Base-by-base conservation (phyloP, 441 rosid genomes). In the Hypseocharis bilobata region DNA sequence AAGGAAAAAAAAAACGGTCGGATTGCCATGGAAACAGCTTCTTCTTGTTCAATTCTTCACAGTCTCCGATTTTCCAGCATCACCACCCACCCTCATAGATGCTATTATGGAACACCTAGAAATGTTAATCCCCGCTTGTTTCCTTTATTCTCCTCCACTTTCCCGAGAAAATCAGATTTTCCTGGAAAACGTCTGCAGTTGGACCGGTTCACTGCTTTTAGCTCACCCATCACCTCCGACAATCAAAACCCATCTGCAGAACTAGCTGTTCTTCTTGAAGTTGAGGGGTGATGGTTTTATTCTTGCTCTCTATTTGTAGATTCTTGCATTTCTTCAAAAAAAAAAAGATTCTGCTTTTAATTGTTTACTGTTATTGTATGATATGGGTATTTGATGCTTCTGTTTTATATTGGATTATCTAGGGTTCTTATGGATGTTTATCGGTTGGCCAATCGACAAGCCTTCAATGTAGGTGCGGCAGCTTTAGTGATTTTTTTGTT, bases 381-480 rank as follows among this genome's bases (percentile, higher is more conserved):
- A 19, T 20, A 17, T 2, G n/a, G n/a, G 4, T 19, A 19, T 17
- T 30, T 30, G 16, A 60, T 60, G 7, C 20, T 29, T 14, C 23
- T 49, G 55, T 8, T 19, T 47, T 30, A 23, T 32, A 1, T 11
- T 56, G 25, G 61, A 11, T 52, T 36, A 62, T 32, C 14, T 25
- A 92, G 98, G 81, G 91, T 92, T 60, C 83, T 89, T 55, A 78
- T 92, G 76, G 96, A 92, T 84, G 89, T 88, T 34, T 85, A 82
- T 66, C 86, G 95, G 72, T 62, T 77, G 62, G 86, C 92, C 34
- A 87, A 88, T 77, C 92, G 96, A 45, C 95, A 82, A 68, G 87
- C 98, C 17, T 86, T 92, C 76, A 92, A 89, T 77, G 75, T 67
- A 81, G 96, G 98, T 89, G 78, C 29, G 85, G 62, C 27, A 45